Conservation (phyloP, 2,329 filamentous ascomycete genomes). For the Xylariales sp. region DNA sequence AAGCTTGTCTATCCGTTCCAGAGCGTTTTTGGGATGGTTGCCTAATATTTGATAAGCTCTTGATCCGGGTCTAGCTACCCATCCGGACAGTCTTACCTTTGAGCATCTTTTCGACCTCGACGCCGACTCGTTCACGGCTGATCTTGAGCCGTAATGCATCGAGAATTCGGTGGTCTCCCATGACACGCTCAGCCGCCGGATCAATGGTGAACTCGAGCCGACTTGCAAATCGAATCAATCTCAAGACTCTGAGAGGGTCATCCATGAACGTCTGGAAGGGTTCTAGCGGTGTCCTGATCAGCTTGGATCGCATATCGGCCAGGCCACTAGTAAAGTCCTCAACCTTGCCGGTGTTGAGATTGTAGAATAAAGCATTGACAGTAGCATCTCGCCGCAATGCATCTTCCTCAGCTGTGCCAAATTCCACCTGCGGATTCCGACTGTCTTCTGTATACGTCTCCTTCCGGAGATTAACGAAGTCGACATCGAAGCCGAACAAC, state of each 20-base stretch:
- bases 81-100: conserved; percentile 44
- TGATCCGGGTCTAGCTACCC: not conserved
- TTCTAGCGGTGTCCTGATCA: conserved; percentile 81
- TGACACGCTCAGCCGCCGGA: conserved; percentile 59
- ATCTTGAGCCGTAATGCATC: conserved; percentile 81
- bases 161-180: conserved; percentile 76
- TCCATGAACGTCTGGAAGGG: conserved; percentile 92
- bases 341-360: conserved; percentile 70
- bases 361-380: conserved; percentile 95
- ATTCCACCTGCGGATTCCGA: conserved; percentile 87
- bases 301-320: conserved; percentile 63
- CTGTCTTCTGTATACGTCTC: conserved; percentile 89
- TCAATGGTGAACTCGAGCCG: conserved; percentile 78
- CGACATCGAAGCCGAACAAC: conserved; percentile 82
- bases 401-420: conserved; percentile 88
- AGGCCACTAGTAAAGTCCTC: conserved; percentile 85
- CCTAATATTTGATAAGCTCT: conserved; percentile 15
- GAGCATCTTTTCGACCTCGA: conserved; percentile 89
- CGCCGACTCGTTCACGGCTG: conserved; percentile 81
- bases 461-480: conserved; percentile 90
- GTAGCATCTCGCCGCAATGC: conserved; percentile 86
- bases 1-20: conserved; percentile 63
- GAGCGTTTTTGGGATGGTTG: conserved; percentile 37
- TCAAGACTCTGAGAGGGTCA: conserved; percentile 81
- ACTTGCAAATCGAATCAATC: conserved; percentile 86